These are phyloP conservation scores for Crithidia expoeki DNA, from an alignment of 208 protist genomes.

Conservation along the genomic window DNA sequence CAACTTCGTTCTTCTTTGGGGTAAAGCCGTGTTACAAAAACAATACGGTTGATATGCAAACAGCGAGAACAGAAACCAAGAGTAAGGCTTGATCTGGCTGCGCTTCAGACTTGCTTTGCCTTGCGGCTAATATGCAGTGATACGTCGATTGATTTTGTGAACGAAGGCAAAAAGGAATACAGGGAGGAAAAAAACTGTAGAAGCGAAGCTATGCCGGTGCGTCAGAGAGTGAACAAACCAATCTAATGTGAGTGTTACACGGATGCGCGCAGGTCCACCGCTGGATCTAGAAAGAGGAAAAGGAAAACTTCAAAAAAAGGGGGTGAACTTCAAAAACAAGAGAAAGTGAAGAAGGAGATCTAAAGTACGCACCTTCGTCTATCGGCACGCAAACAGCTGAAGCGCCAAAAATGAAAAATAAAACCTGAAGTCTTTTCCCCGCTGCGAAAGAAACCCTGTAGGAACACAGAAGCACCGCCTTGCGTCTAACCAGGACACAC, in stretches of 20 bases:
- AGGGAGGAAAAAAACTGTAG: not conserved
- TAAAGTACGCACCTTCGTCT: constrained; percentile 4
- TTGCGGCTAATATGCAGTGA: no score
- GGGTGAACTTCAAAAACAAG: constrained; percentile 4
- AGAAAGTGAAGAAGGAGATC: constrained; percentile 5
- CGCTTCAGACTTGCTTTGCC: no score
- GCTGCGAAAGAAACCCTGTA: no score
- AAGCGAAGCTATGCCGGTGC: not conserved
- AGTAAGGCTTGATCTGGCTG: no score
- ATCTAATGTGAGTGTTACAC: not conserved
- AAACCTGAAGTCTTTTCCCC: no score
- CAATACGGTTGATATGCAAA: no score
- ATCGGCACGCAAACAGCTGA: not conserved
- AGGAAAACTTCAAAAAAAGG: not conserved
- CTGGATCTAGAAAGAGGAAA: constrained; percentile 10
- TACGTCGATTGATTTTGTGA: not conserved
- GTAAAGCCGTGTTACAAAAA: no score
- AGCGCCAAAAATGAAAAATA: no score
- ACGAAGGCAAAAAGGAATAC: not conserved
- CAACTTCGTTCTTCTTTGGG: no score
- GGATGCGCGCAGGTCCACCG: not conserved
- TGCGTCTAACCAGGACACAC: no score
- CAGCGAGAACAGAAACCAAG: no score
- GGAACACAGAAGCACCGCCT: no score
- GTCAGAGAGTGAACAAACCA: not conserved